phyloP scores from a whole-genome alignment of 2,329 filamentous ascomycete species.

The Huntiella savannae region DNA sequence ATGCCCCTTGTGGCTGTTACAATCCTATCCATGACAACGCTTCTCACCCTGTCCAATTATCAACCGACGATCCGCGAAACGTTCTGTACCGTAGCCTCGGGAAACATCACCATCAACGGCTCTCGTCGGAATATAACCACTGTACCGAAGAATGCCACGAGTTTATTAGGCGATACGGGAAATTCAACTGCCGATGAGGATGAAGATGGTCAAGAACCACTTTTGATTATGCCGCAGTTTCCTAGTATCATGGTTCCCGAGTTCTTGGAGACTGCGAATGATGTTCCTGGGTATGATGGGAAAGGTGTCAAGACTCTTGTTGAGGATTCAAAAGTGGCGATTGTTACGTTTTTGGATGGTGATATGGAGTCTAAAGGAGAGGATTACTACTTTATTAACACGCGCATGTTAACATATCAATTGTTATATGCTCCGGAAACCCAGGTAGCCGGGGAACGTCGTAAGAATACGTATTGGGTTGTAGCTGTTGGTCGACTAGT shows the following conservation, averaged over 20 bases:
- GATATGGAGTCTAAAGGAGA: slow-evolving; percentile 15
- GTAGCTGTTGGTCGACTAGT: slow-evolving; percentile 20
- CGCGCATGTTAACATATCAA: slow-evolving; percentile 23
- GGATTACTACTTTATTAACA: slow-evolving; percentile 22
- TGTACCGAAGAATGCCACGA: neutral
- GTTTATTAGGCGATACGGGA: neutral
- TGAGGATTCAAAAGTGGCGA: slow-evolving; percentile 14
- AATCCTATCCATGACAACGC: too few relatives aligned
- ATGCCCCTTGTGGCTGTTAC: too few relatives aligned
- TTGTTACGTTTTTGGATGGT: slow-evolving; percentile 22
- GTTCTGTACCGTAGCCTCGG: too few relatives aligned
- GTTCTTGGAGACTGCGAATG: slow-evolving; percentile 1
- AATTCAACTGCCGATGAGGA: neutral
- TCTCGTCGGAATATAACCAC: neutral
- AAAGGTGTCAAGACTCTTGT: slow-evolving; percentile 1
- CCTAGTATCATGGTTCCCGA: slow-evolving; percentile 4
- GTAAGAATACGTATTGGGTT: slow-evolving; percentile 18
- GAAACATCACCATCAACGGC: too few relatives aligned
- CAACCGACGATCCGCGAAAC: too few relatives aligned
- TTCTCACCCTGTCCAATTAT: too few relatives aligned
- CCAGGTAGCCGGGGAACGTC: slow-evolving; percentile 12
- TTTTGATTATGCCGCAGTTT: slow-evolving; percentile 8
- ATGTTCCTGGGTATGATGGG: neutral
- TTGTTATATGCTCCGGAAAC: slow-evolving; percentile 22
- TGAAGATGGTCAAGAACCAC: neutral